A percentile compares a stretch with the other conserved stretches of the same genome.
Evolutionary conservation across 1,284 basidiomycete genomes (phyloP).

Genomic region (Trametes versicolor): DNA sequence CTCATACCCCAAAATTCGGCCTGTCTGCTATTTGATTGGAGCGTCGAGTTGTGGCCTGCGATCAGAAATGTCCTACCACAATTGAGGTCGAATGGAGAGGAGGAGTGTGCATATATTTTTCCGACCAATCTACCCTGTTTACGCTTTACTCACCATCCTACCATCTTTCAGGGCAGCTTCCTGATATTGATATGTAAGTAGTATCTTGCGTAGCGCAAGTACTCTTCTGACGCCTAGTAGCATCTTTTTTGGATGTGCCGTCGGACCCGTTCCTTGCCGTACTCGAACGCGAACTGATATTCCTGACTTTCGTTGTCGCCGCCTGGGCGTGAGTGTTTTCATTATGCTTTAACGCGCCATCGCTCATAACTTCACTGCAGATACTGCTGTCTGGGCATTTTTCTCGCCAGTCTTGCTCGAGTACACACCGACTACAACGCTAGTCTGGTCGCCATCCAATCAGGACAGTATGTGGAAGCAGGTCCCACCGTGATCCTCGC

Average conservation of each 20-base stretch:
- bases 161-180: conserved; percentile 63
- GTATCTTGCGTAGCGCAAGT: background rate
- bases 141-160: background rate
- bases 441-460: conserved; percentile 48
- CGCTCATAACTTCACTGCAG: conserved; percentile 45
- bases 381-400: conserved; percentile 75
- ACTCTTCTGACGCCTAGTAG: conserved; percentile 44
- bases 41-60: too few relatives aligned
- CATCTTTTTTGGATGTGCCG: conserved; percentile 74
- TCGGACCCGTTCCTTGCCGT: conserved; percentile 73
- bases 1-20: too few relatives aligned
- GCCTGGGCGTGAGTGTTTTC: conserved; percentile 73
- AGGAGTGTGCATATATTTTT: too few relatives aligned
- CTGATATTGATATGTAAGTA: conserved; percentile 68
- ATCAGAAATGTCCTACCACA: too few relatives aligned
- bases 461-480: conserved; percentile 68
- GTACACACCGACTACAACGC: conserved; percentile 53
- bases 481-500: conserved; percentile 69
- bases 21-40: too few relatives aligned
- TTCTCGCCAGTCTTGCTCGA: conserved; percentile 69
- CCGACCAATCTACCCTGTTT: too few relatives aligned
- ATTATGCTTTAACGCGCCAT: background rate
- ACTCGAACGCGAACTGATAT: conserved; percentile 75
- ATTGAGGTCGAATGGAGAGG: too few relatives aligned
- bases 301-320: conserved; percentile 58